Percentiles rank a stretch among this genome's conserved stretches.
phyloP scores from a whole-genome alignment of 805 yeast species.

The Zygoascus tannicola region DNA sequence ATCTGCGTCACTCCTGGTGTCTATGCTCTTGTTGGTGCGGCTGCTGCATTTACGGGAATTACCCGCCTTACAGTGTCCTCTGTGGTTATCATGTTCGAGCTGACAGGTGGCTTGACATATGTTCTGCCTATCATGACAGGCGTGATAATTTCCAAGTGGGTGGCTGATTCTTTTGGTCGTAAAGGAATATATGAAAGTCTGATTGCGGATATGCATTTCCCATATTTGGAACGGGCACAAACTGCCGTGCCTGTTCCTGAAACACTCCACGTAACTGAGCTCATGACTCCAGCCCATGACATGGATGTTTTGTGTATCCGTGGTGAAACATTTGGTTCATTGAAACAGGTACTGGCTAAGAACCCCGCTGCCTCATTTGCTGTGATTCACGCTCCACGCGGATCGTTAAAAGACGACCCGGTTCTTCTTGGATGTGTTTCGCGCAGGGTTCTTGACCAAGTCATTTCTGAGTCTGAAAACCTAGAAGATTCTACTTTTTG shows the following conservation, averaged over 20 bases:
- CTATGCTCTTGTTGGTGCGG: conserved; percentile 84
- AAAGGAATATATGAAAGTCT: conserved; percentile 56
- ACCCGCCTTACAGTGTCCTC: conserved; percentile 73
- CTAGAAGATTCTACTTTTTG: conserved; percentile 8
- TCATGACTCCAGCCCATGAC: conserved; percentile 30
- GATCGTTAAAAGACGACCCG: conserved; percentile 9
- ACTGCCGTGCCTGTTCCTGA: conserved; percentile 35
- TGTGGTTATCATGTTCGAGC: conserved; percentile 72
- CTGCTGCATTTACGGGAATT: conserved; percentile 69
- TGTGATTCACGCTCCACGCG: not conserved
- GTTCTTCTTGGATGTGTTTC: conserved; percentile 38
- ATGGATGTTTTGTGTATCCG: conserved; percentile 25
- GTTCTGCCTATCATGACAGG: conserved; percentile 81
- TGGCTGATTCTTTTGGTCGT: conserved; percentile 52
- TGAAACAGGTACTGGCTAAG: conserved; percentile 11
- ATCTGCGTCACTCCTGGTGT: conserved; percentile 74
- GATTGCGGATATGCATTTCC: conserved; percentile 34
- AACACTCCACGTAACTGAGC: conserved; percentile 25
- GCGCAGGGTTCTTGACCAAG: conserved; percentile 29
- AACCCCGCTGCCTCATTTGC: not conserved
- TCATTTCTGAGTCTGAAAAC: conserved; percentile 20
- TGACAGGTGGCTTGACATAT: conserved; percentile 79
- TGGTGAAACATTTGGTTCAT: conserved; percentile 20
- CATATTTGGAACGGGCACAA: conserved; percentile 31
- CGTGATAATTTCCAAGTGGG: conserved; percentile 63